A percentile compares a stretch with the other conserved stretches of the same genome.
These are phyloP conservation scores for Poa pratensis DNA, from an alignment of 176 grass and related monocot genomes.

Conservation along the genomic window DNA sequence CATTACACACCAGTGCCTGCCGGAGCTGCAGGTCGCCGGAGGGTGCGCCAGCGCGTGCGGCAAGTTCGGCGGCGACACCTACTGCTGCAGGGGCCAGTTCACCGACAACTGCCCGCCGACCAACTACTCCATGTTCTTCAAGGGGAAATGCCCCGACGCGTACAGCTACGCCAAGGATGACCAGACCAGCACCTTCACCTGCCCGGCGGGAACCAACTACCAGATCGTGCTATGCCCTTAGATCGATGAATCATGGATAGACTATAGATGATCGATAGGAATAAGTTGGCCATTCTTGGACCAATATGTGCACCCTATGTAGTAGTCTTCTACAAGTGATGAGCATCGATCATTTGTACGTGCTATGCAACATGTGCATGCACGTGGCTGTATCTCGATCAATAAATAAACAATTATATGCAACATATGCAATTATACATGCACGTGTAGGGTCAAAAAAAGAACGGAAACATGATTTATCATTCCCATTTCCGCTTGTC, in stretches of 20 bases:
- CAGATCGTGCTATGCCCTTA: conserved; percentile 46
- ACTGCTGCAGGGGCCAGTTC: conserved; percentile 48
- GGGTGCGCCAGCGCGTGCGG: conserved; percentile 59
- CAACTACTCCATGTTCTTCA: conserved; percentile 52
- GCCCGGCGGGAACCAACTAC: conserved; percentile 47
- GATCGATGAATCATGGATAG: too few species aligned
- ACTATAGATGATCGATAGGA: too few species aligned
- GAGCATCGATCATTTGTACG: background rate
- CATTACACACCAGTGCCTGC: conserved; percentile 45
- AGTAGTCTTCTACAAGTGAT: background rate
- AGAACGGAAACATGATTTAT: too few species aligned
- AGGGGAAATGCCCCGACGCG: conserved; percentile 45
- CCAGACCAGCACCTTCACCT: conserved; percentile 44
- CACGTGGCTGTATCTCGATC: background rate
- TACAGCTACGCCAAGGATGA: conserved; percentile 67
- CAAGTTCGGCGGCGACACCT: conserved; percentile 53
- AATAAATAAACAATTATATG: background rate
- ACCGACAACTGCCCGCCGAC: conserved; percentile 41
- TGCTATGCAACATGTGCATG: background rate
- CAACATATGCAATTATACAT: background rate
- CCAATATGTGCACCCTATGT: background rate
- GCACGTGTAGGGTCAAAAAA: too few species aligned
- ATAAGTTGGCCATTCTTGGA: too few species aligned
- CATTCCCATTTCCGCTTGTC: too few species aligned
- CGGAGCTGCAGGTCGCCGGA: conserved; percentile 37